Conservation (phyloP, 352 stramenopile genomes). For the Globisporangium iwayamae region DNA sequence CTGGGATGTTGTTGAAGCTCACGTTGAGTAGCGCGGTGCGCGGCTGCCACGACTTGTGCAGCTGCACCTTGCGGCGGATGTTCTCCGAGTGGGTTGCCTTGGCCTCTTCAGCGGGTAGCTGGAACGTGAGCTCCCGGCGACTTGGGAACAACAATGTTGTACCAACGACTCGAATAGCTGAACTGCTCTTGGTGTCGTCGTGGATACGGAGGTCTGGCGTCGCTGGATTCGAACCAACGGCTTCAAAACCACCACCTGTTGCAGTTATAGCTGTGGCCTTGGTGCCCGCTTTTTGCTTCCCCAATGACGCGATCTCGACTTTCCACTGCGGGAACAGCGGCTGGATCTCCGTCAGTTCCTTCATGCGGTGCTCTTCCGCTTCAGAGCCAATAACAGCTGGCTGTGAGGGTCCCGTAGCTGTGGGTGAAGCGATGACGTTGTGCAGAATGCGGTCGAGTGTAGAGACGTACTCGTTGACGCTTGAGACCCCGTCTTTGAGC, state of each 20-base stretch:
- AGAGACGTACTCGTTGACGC: slow-evolving; percentile 35
- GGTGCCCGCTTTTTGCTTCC: slow-evolving; percentile 7
- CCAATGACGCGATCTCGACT: slow-evolving; percentile 20
- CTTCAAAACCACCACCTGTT: background rate
- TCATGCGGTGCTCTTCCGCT: slow-evolving; percentile 17
- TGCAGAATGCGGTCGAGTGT: slow-evolving; percentile 40
- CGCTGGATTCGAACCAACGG: background rate
- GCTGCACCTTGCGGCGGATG: slow-evolving; percentile 48
- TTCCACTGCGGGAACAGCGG: slow-evolving; percentile 44
- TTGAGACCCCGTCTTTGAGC: slow-evolving; percentile 26
- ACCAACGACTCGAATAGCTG: too few species aligned
- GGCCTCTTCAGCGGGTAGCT: slow-evolving; percentile 26
- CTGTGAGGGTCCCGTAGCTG: background rate
- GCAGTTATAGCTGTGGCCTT: slow-evolving; percentile 5
- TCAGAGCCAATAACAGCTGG: background rate
- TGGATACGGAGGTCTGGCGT: background rate
- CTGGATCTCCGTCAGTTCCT: slow-evolving; percentile 44
- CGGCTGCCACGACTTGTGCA: slow-evolving; percentile 59
- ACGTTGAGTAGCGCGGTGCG: slow-evolving; percentile 13
- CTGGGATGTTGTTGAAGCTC: slow-evolving; percentile 4
- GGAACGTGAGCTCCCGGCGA: slow-evolving; percentile 22
- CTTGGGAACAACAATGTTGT: slow-evolving; percentile 8
- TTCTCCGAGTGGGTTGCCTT: slow-evolving; percentile 36
- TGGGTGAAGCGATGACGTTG: slow-evolving; percentile 25
- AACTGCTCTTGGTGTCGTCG: background rate